These are phyloP conservation scores for Tricholoma saponaceum DNA, from an alignment of 768 basidiomycete species.

Conservation along the genomic window DNA sequence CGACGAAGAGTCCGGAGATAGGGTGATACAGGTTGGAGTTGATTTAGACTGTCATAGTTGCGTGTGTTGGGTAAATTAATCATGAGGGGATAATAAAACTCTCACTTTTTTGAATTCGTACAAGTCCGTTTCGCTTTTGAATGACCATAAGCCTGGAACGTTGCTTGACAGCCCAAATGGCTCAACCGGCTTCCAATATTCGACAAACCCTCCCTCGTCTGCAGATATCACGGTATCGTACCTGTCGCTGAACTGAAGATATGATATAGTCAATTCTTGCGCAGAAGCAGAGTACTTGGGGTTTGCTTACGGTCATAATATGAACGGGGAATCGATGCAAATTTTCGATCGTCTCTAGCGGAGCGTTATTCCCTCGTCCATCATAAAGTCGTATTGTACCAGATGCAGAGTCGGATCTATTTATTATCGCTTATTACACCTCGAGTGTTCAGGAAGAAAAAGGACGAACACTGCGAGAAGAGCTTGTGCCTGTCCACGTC, in stretches of 20 bases:
- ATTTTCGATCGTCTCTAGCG: slow-evolving; percentile 70
- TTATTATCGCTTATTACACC: slow-evolving; percentile 14
- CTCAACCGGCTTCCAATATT: slow-evolving; percentile 92
- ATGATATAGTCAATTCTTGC: not conserved
- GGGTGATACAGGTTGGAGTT: slow-evolving; percentile 84
- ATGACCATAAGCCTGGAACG: slow-evolving; percentile 79
- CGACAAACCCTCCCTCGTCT: slow-evolving; percentile 91
- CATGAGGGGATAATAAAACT: slow-evolving; percentile 6
- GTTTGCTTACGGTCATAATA: slow-evolving; percentile 71
- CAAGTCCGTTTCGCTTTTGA: slow-evolving; percentile 86
- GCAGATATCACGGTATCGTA: slow-evolving; percentile 92
- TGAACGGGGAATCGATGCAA: slow-evolving; percentile 90
- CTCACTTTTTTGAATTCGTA: slow-evolving; percentile 97
- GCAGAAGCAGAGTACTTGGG: slow-evolving; percentile 1
- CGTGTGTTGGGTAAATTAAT: not conserved
- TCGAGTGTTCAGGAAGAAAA: not conserved
- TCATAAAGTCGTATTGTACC: slow-evolving; percentile 88
- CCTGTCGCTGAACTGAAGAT: slow-evolving; percentile 76
- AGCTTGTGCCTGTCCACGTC: slow-evolving; percentile 80
- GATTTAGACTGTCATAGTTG: slow-evolving; percentile 67
- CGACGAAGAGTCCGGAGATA: slow-evolving; percentile 85
- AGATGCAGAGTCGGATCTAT: slow-evolving; percentile 73
- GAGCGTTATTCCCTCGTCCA: slow-evolving; percentile 78
- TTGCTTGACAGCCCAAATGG: slow-evolving; percentile 83
- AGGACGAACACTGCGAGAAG: slow-evolving; percentile 77